phyloP scores from a whole-genome alignment of 2,329 filamentous ascomycete genomes.

The Microdochium paspali region DNA sequence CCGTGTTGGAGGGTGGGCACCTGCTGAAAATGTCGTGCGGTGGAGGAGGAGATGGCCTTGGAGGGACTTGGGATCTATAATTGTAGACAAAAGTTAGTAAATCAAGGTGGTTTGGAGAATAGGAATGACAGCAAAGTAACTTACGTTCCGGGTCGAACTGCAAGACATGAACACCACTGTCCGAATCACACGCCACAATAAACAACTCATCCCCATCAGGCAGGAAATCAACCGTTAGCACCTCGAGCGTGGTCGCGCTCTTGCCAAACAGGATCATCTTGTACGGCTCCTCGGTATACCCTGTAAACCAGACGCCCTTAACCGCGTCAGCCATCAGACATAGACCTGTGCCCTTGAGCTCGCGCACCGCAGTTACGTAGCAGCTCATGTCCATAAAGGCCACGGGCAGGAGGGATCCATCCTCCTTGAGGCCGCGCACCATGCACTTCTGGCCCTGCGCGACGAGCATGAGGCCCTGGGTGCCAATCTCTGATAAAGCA shows the following conservation, averaged over 20 bases:
- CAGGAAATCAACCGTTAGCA: slow-evolving; percentile 77
- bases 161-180: slow-evolving; percentile 78
- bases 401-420: slow-evolving; percentile 83
- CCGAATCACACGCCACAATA: slow-evolving; percentile 73
- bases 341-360: slow-evolving; percentile 73
- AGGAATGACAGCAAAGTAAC: slow-evolving; percentile 20
- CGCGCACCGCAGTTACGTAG: slow-evolving; percentile 79
- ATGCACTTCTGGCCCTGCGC: slow-evolving; percentile 97
- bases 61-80: slow-evolving; percentile 85
- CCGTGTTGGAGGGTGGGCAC: slow-evolving; percentile 64
- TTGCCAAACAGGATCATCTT: slow-evolving; percentile 91
- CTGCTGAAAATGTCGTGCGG: slow-evolving; percentile 78
- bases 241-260: slow-evolving; percentile 66
- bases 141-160: slow-evolving; percentile 92
- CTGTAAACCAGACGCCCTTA: slow-evolving; percentile 92
- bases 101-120: slow-evolving; percentile 1
- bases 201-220: slow-evolving; percentile 77
- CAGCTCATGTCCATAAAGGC: slow-evolving; percentile 98
- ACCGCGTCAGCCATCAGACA: slow-evolving; percentile 83
- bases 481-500: slow-evolving; percentile 73
- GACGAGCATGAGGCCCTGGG: slow-evolving; percentile 78
- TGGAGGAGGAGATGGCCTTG: slow-evolving; percentile 82
- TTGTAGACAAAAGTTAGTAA: slow-evolving; percentile 14
- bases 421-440: slow-evolving; percentile 91
- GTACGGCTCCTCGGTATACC: slow-evolving; percentile 95